These are phyloP conservation scores for Pseudocercospora eumusae DNA, from an alignment of 2,329 filamentous ascomycete species.

Conservation along the genomic window DNA sequence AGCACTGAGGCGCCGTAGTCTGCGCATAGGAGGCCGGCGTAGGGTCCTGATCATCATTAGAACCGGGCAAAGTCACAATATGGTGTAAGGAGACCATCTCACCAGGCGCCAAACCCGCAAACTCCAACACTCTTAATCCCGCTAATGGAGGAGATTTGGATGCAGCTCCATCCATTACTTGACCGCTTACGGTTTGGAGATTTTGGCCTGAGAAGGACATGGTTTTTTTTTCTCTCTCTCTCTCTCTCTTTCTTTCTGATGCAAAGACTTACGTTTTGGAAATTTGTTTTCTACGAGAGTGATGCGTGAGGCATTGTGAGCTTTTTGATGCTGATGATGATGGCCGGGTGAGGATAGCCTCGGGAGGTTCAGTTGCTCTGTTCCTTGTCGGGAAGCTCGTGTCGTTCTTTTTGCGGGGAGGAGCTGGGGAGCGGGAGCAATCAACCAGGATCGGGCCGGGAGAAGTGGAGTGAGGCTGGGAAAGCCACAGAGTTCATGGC, in stretches of 20 bases:
- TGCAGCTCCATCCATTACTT: slow-evolving; percentile 2
- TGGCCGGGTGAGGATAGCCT: slow-evolving; percentile 15
- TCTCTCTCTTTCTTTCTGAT: too few relatives aligned
- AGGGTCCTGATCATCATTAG: slow-evolving; percentile 63
- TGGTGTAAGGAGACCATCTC: slow-evolving; percentile 20
- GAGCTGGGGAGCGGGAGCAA: too few relatives aligned
- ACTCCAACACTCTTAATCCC: slow-evolving; percentile 65
- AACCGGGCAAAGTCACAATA: background rate
- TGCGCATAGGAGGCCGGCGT: slow-evolving; percentile 82
- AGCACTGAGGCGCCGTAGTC: slow-evolving; percentile 88
- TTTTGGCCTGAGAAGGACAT: slow-evolving; percentile 13
- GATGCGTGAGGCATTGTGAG: background rate
- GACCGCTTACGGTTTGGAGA: slow-evolving; percentile 4
- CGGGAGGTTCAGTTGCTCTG: slow-evolving; percentile 2
- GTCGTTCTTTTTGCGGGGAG: background rate
- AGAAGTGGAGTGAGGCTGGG: background rate
- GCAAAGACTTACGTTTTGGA: too few relatives aligned
- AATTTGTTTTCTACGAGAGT: background rate
- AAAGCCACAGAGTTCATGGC: background rate
- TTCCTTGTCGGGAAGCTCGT: background rate
- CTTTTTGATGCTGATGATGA: slow-evolving; percentile 1
- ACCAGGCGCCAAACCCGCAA: slow-evolving; percentile 64
- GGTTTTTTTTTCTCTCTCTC: too few relatives aligned
- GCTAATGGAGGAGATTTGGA: slow-evolving; percentile 52
- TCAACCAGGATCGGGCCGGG: slow-evolving; percentile 3